Percentiles rank a stretch among this genome's conserved stretches.
phyloP scores from a whole-genome alignment of 1,284 basidiomycete genomes.

The Pseudozyma tsukubaensis region DNA sequence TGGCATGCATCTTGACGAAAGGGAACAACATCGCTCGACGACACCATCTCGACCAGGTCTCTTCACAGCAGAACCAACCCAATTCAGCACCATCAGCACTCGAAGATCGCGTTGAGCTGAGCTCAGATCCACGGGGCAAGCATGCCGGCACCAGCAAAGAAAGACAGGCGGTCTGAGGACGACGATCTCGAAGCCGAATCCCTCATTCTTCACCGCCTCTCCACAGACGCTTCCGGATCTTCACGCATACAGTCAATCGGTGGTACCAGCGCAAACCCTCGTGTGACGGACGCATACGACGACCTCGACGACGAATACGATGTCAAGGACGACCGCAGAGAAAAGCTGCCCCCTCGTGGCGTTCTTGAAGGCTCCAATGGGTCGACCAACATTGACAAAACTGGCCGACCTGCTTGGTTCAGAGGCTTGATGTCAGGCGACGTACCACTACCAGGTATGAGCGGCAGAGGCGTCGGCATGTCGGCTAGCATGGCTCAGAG shows the following conservation, averaged over 20 bases:
- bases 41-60: not conserved
- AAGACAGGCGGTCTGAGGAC: constrained; percentile 27
- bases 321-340: constrained; percentile 15
- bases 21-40: too few relatives aligned
- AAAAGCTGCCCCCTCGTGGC: constrained; percentile 40
- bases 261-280: constrained; percentile 6
- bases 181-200: constrained; percentile 52
- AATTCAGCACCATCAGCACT: not conserved
- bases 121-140: too few relatives aligned
- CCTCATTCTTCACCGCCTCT: constrained; percentile 47
- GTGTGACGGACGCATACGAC: constrained; percentile 46
- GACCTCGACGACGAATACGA: constrained; percentile 45
- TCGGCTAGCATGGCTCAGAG: constrained; percentile 34
- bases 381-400: constrained; percentile 53
- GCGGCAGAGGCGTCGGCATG: constrained; percentile 35
- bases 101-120: too few relatives aligned
- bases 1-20: too few relatives aligned
- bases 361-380: constrained; percentile 41
- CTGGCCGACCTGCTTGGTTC: constrained; percentile 60
- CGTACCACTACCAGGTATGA: constrained; percentile 30
- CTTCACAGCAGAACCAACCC: not conserved
- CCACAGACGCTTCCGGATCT: constrained; percentile 35
- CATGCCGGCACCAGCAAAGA: constrained; percentile 30
- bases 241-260: constrained; percentile 30
- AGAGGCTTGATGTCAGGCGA: constrained; percentile 36